These are phyloP conservation scores for Rhodamnia rubescens DNA, from an alignment of 345 rosid species.

Conservation along the genomic window DNA sequence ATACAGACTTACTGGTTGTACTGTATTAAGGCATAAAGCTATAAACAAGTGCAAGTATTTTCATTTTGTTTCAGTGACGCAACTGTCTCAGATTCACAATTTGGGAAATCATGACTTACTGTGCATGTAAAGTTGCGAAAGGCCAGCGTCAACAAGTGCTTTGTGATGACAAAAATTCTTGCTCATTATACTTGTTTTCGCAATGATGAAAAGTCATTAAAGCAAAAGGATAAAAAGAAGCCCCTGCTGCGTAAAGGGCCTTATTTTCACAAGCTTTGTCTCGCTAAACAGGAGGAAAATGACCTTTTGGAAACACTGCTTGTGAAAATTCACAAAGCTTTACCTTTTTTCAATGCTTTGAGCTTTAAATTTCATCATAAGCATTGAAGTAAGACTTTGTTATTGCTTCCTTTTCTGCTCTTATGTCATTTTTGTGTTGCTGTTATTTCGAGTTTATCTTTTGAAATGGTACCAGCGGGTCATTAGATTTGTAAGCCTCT, in stretches of 20 bases:
- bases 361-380: neutral
- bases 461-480: neutral
- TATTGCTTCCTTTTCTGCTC: neutral
- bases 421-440: neutral
- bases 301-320: neutral
- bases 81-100: neutral
- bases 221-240: neutral
- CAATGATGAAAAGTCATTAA: neutral
- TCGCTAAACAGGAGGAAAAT: neutral
- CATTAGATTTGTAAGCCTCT: neutral
- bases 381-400: neutral
- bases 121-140: neutral
- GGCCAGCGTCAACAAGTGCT: neutral
- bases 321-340: neutral
- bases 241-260: neutral
- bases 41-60: neutral
- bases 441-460: neutral
- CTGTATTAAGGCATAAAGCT: neutral
- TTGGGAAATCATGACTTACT: neutral
- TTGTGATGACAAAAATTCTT: neutral
- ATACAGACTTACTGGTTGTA: neutral
- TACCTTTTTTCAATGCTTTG: neutral
- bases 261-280: neutral
- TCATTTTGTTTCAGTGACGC: neutral
- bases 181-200: neutral